Percentiles rank a stretch among this genome's conserved stretches.
Conservation (phyloP, 2,329 filamentous ascomycete species). For the Diplodia intermedia region DNA sequence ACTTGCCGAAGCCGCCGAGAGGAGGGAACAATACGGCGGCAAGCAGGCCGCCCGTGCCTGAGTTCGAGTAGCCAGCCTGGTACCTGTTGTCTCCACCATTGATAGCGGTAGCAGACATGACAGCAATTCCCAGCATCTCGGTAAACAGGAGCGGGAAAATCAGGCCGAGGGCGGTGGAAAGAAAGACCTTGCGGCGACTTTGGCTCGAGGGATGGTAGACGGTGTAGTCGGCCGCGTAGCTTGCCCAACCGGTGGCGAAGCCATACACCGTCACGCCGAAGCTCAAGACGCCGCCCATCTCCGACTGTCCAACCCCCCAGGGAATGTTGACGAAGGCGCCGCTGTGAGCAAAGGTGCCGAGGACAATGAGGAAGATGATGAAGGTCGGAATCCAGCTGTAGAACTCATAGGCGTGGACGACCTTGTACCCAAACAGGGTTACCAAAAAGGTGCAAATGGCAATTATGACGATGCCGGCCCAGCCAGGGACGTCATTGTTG, state of each 20-base stretch:
- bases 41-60: slow-evolving; percentile 71
- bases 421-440: slow-evolving; percentile 76
- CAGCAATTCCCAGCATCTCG: slow-evolving; percentile 73
- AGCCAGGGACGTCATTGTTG: slow-evolving; percentile 72
- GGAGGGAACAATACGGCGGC: slow-evolving; percentile 68
- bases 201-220: slow-evolving; percentile 74
- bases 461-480: slow-evolving; percentile 77
- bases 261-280: slow-evolving; percentile 72
- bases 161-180: slow-evolving; percentile 72
- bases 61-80: slow-evolving; percentile 59
- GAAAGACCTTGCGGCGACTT: slow-evolving; percentile 68
- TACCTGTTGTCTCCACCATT: slow-evolving; percentile 64
- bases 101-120: slow-evolving; percentile 68
- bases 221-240: slow-evolving; percentile 78
- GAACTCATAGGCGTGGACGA: slow-evolving; percentile 79
- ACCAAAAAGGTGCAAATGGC: slow-evolving; percentile 71
- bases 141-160: slow-evolving; percentile 76
- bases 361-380: slow-evolving; percentile 74
- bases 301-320: slow-evolving; percentile 64
- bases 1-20: slow-evolving; percentile 72
- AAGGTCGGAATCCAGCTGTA: slow-evolving; percentile 76
- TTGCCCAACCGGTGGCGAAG: slow-evolving; percentile 76
- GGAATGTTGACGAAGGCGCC: slow-evolving; percentile 69
- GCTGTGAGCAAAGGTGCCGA: slow-evolving; percentile 71
- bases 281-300: slow-evolving; percentile 68